Base-by-base conservation (phyloP, 805 yeast species). In the Ogataea kodamae region DNA sequence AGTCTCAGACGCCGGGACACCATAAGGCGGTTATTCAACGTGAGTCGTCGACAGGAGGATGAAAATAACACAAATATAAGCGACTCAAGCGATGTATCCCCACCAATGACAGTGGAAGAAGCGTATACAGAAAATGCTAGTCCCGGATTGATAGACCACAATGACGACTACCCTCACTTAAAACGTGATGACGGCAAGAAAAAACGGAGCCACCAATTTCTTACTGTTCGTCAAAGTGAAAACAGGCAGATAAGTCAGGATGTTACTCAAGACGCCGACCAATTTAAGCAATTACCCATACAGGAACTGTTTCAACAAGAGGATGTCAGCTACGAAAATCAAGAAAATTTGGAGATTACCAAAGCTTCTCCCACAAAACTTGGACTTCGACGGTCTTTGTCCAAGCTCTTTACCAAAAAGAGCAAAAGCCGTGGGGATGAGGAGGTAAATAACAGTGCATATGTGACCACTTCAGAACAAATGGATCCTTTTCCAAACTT, bases 401-500 rank as follows among this genome's bases (percentile, higher is more conserved):
- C 47, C 5, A 38, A 27, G 22, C 20, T 45, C 5, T 45, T 45
- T 28, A 18, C 25, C 22, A 41, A 28, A 14, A 43, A 23, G 27
- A 25, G 38, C 13, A 17, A 28, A 31, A 20, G 18, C 14, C 14
- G 25, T 12, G 33, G 20, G 11, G 18, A 22, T 17, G 32, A 28
- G 3, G 25, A 21, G 18, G 25, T 27, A 20, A 33, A n/a, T n/a
- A 21, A 17, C 9, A 9, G 17, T n/a, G 17, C 6, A 12, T 21
- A 27, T 9, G 9, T 17, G 4, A 13, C n/a, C 11, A 13, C 22
- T 6, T 29, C 22, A 7, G 26, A 20, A 10, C 36, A 39, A 11
- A 23, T 14, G 13, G 50, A 42, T 22, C 47, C 50, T 13, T 28
- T 46, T 6, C 50, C 50, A 4, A 40, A 43, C 22, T 46, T 46